Conservation (phyloP, 1,284 basidiomycete species). For the Leccinum subfulvum region DNA sequence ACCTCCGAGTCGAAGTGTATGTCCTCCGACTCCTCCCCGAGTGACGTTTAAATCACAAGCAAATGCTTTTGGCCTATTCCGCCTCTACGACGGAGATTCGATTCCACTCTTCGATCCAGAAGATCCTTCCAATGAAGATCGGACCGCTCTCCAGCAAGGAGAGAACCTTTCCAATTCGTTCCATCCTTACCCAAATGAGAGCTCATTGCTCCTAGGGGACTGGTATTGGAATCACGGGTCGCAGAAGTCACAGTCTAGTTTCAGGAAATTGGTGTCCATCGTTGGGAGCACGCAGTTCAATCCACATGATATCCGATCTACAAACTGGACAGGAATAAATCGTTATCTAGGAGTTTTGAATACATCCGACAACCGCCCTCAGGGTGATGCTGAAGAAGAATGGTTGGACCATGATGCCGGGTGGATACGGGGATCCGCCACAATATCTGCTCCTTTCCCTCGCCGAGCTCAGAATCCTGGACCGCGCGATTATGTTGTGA, state of each 20-base stretch:
- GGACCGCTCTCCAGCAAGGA: neutral
- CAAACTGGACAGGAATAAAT: too few species aligned
- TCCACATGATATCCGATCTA: neutral
- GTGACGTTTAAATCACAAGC: neutral
- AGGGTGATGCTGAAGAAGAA: too few species aligned
- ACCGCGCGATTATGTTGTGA: too few species aligned
- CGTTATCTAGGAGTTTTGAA: too few species aligned
- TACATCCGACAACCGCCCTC: too few species aligned
- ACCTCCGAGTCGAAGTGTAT: neutral
- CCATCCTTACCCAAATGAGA: neutral
- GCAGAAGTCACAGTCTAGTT: neutral
- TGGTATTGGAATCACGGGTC: neutral
- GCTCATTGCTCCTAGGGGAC: neutral
- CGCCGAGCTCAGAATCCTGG: too few species aligned
- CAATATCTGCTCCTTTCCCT: too few species aligned
- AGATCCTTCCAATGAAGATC: neutral
- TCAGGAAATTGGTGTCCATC: neutral
- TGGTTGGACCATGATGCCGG: too few species aligned
- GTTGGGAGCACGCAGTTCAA: neutral
- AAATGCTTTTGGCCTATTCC: neutral
- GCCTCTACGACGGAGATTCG: neutral
- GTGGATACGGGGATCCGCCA: too few species aligned
- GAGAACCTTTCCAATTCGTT: neutral
- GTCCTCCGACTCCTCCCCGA: neutral
- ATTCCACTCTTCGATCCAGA: neutral